Percentiles rank a stretch among this genome's conserved stretches.
Evolutionary conservation across 371 early-diverging fungal species (phyloP).

Genomic region (Mortierella sp.): DNA sequence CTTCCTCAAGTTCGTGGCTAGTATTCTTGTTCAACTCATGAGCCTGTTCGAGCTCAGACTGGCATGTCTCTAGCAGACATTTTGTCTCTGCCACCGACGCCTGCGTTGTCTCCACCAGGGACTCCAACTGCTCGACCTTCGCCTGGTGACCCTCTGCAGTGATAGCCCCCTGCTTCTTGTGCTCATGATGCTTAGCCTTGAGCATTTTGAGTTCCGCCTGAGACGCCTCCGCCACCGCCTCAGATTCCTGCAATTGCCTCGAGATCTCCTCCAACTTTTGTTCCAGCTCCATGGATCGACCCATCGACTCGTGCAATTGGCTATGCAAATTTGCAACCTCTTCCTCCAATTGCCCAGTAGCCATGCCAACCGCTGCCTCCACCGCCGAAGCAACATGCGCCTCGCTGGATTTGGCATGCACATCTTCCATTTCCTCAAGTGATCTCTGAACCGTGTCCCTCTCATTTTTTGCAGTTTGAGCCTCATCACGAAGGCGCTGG

Average conservation of each 20-base stretch:
- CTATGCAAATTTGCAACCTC: conserved; percentile 35
- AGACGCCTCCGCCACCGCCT: conserved; percentile 16
- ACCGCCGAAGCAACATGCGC: conserved; percentile 13
- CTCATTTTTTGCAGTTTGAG: conserved; percentile 33
- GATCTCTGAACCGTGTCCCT: conserved; percentile 10
- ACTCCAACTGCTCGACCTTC: conserved; percentile 21
- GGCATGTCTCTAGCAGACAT: conserved; percentile 19
- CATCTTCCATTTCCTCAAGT: conserved; percentile 19
- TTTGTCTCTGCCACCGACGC: conserved; percentile 31
- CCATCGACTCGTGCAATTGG: conserved; percentile 43
- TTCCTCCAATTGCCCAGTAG: conserved; percentile 26
- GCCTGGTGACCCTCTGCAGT: conserved; percentile 15
- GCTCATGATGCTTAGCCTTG: conserved; percentile 51
- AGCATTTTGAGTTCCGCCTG: conserved; percentile 33
- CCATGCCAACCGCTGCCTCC: conserved; percentile 5
- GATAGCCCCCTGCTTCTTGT: conserved; percentile 41
- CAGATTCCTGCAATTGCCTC: conserved; percentile 24
- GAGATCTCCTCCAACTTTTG: conserved; percentile 30
- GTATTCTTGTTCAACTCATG: conserved; percentile 27
- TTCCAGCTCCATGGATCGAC: conserved; percentile 45
- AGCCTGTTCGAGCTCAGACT: conserved; percentile 28
- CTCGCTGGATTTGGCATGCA: conserved; percentile 24
- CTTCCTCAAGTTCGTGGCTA: conserved; percentile 26
- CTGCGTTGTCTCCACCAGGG: conserved; percentile 19
- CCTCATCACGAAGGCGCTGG: conserved; percentile 50